Conservation (phyloP, 23 red algal species). For the Gracilaria domingensis region DNA sequence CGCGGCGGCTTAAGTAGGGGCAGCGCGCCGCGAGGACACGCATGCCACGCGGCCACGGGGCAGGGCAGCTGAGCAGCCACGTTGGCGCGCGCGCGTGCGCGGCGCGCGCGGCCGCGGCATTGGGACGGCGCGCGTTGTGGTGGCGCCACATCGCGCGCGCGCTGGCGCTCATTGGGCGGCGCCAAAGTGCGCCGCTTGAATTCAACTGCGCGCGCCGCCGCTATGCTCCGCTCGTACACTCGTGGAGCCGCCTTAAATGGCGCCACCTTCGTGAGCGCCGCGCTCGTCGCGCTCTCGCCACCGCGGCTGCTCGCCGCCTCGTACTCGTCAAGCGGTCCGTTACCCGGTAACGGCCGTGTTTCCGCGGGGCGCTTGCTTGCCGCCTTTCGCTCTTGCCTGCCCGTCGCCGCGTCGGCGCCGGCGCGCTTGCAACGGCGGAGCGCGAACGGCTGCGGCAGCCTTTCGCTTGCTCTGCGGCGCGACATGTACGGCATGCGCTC, state of each 20-base stretch:
- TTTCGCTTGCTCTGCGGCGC: background rate
- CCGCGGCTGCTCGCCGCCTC: background rate
- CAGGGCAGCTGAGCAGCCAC: background rate
- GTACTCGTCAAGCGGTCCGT: background rate
- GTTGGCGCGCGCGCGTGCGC: background rate
- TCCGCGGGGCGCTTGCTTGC: no score
- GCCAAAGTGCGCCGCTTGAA: slow-evolving; percentile 3
- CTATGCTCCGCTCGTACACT: no score
- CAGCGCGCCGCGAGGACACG: background rate
- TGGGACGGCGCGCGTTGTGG: slow-evolving; percentile 3
- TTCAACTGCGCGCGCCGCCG: background rate
- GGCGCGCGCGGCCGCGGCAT: no score
- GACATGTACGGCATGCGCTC: slow-evolving; percentile 31
- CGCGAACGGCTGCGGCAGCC: no score
- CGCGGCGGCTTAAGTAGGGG: background rate
- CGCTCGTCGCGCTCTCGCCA: no score
- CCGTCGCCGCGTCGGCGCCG: no score
- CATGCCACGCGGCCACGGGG: background rate
- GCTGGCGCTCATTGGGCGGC: background rate
- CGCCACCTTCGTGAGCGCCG: background rate
- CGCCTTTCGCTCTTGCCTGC: no score
- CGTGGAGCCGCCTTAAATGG: background rate
- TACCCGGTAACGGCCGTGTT: no score
- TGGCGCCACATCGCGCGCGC: background rate
- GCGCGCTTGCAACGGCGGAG: no score